Base-by-base conservation (phyloP, 2,329 filamentous ascomycete genomes). In the Hortaea werneckii region DNA sequence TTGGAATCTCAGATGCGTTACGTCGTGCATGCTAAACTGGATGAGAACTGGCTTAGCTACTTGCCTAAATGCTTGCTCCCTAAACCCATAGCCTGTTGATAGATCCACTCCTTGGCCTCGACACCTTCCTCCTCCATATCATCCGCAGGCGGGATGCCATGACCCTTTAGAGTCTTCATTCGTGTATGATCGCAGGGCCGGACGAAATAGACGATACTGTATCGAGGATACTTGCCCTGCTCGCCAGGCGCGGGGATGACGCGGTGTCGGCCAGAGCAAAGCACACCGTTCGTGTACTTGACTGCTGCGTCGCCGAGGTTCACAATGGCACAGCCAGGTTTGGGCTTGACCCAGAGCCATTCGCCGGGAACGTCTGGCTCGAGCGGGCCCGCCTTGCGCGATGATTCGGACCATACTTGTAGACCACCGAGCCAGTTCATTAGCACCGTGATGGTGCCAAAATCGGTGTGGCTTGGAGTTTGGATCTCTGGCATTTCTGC, bases 391-490 rank as follows among this genome's bases (percentile, higher is more conserved):
- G 49, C 45, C 20, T 0, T 70, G 66, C 4, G 70, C 8, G 56
- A 49, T 2, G 47, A 50, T 28, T 50, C 49, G 20, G 51, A 66
- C 7, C 71, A 65, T 7, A 79, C 70, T 54, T 78, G 76, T 8
- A 79, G 60, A 0, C 76, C 76, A 0, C 75, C 75, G 4, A 78
- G 59, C 10, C 73, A 68, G 60, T 78, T 79, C 63, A 78, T 77
- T 0, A 79, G 67, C 5, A 79, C 62, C 0, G 76, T 79, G 10
- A 78, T 67, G 41, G 54, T 55, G 3, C 75, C 76, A 50, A 78
- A 77, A 51, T 79, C 76, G 1, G 75, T 78, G 54, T 79, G 76
- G 41, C 53, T 54, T 2, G 60, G 60, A 11, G 61, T 64, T 41
- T 63, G 60, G 32, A 64, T 61, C 49, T 62, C 61, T 5, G 61